A percentile compares a stretch with the other conserved stretches of the same genome.
phyloP scores from a whole-genome alignment of 148 eudicot genomes.

The Hydrangea macrophylla region DNA sequence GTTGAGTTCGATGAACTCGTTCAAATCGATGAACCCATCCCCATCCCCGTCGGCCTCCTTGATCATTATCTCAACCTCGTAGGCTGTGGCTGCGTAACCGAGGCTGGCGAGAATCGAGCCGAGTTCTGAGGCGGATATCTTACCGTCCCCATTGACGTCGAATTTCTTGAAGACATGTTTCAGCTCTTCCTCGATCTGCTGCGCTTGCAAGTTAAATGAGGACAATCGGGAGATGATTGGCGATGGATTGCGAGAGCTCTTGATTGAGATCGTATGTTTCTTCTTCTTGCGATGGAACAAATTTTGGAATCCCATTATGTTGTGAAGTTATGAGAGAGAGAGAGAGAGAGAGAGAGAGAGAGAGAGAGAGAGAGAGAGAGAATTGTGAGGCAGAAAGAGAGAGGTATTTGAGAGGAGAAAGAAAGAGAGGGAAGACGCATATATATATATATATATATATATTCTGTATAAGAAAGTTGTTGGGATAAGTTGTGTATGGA shows the following conservation, averaged over 20 bases:
- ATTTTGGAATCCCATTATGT: slow-evolving; percentile 15
- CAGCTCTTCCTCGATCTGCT: slow-evolving; percentile 40
- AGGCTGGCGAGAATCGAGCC: slow-evolving; percentile 35
- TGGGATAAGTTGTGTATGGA: no score
- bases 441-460: no score
- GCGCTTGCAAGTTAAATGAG: slow-evolving; percentile 13
- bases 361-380: no score
- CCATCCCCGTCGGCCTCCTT: slow-evolving; percentile 42
- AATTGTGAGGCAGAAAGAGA: no score
- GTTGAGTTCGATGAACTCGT: slow-evolving; percentile 45
- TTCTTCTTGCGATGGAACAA: slow-evolving; percentile 28
- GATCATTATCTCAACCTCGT: slow-evolving; percentile 34
- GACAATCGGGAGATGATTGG: slow-evolving; percentile 6
- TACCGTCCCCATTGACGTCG: slow-evolving; percentile 57
- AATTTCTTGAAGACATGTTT: slow-evolving; percentile 50
- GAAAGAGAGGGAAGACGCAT: no score
- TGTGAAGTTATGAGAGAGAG: no score
- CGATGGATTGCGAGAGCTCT: not conserved
- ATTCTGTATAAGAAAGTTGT: no score
- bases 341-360: no score
- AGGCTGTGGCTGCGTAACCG: slow-evolving; percentile 28
- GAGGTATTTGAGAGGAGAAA: no score
- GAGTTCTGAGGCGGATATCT: slow-evolving; percentile 42
- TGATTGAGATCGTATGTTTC: not conserved
- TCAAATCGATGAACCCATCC: slow-evolving; percentile 43